Percentiles rank a stretch among this genome's conserved stretches.
Evolutionary conservation across 768 basidiomycete genomes (phyloP).

Genomic region (Phanerochaete sordida): DNA sequence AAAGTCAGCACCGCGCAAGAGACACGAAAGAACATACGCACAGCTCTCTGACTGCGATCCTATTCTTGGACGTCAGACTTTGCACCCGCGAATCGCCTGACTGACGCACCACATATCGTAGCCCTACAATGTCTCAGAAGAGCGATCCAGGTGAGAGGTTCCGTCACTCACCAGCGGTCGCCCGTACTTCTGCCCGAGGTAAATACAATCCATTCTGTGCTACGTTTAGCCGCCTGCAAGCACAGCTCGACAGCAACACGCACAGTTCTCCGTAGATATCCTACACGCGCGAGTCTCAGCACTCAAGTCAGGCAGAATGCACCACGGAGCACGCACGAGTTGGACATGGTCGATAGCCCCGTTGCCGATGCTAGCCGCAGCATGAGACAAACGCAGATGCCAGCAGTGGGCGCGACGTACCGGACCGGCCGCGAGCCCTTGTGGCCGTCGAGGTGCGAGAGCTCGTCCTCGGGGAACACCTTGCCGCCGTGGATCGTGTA

Average conservation of each 20-base stretch:
- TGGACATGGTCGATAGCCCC: conserved; percentile 95
- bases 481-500: conserved; percentile 90
- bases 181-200: conserved; percentile 92
- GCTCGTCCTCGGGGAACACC: conserved; percentile 77
- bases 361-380: conserved; percentile 70
- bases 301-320: too few relatives aligned
- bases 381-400: neutral
- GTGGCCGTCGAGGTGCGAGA: conserved; percentile 85
- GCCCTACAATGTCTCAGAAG: too few relatives aligned
- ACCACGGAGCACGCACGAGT: conserved; percentile 42
- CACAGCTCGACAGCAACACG: neutral
- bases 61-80: conserved; percentile 18
- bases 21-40: conserved; percentile 34
- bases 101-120: conserved; percentile 47
- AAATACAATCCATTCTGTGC: conserved; percentile 89
- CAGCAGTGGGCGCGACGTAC: conserved; percentile 22
- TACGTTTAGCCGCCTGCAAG: neutral
- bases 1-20: neutral
- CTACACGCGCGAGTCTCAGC: conserved; percentile 32
- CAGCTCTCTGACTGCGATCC: conserved; percentile 74
- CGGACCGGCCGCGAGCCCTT: conserved; percentile 83
- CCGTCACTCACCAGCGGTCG: conserved; percentile 62
- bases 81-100: neutral
- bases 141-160: neutral
- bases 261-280: conserved; percentile 97